phyloP scores from a whole-genome alignment of 148 eudicot species.

The Selenicereus undatus region DNA sequence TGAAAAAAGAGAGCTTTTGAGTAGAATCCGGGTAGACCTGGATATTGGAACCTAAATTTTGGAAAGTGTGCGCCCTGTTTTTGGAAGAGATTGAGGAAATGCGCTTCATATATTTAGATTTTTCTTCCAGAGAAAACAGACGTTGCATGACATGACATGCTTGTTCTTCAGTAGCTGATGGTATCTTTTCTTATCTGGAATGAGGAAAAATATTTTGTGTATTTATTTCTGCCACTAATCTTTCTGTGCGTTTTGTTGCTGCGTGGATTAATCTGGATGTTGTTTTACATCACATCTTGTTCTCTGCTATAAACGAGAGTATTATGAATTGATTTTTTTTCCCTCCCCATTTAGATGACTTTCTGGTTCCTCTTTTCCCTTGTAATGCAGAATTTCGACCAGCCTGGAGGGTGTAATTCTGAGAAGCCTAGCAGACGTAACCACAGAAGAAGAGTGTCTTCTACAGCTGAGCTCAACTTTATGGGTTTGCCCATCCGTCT shows the following conservation, averaged over 20 bases:
- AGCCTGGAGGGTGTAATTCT: conserved; percentile 62
- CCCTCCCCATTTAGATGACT: background rate
- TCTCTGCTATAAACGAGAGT: background rate
- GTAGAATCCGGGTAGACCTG: background rate
- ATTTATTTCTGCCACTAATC: background rate
- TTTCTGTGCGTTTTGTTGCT: background rate
- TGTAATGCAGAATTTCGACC: conserved; percentile 59
- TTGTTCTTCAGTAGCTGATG: background rate
- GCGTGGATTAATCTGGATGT: background rate
- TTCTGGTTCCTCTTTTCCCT: background rate
- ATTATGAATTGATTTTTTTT: background rate
- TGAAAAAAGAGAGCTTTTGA: no score
- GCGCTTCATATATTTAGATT: background rate
- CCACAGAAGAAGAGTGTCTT: conserved; percentile 46
- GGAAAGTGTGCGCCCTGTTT: background rate
- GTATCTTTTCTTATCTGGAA: background rate
- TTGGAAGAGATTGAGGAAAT: background rate
- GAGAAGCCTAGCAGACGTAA: conserved; percentile 62
- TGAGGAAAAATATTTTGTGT: background rate
- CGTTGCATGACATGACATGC: background rate
- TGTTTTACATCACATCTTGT: background rate
- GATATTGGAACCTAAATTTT: background rate
- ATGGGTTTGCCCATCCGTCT: conserved; percentile 73
- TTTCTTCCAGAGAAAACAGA: background rate
- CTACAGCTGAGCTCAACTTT: conserved; percentile 50